Conservation (phyloP, 306 rosid species). For the Vicia villosa region DNA sequence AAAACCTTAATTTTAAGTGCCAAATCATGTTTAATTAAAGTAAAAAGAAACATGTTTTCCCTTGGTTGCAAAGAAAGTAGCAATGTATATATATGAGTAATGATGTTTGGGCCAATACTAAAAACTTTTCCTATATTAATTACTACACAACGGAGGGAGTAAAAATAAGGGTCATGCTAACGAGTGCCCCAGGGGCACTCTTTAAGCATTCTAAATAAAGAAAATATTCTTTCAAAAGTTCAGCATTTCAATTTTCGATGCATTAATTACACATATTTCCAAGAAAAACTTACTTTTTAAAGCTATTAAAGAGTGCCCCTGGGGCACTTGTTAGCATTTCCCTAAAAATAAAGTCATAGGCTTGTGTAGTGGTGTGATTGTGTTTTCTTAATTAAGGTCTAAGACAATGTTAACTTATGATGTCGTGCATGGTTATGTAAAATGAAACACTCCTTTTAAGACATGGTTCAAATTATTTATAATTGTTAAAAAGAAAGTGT, state of each 20-base stretch:
- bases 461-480: background rate
- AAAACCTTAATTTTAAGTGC: too few relatives aligned
- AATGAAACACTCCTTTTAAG: background rate
- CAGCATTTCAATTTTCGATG: too few relatives aligned
- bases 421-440: conserved; percentile 2
- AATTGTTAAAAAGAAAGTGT: background rate
- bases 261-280: too few relatives aligned
- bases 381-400: background rate
- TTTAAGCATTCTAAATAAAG: too few relatives aligned
- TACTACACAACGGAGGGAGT: background rate
- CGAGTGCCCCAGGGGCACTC: too few relatives aligned
- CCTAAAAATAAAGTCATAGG: background rate
- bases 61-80: too few relatives aligned
- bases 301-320: too few relatives aligned
- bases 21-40: background rate
- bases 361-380: background rate
- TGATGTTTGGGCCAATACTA: background rate
- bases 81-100: background rate
- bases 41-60: background rate
- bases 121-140: background rate
- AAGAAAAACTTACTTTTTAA: too few relatives aligned
- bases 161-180: too few relatives aligned
- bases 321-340: too few relatives aligned
- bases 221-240: too few relatives aligned
- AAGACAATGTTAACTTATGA: background rate